A percentile compares a stretch with the other conserved stretches of the same genome.
phyloP scores from a whole-genome alignment of 345 rosid species.

The Cardamine chenopodiifolia region DNA sequence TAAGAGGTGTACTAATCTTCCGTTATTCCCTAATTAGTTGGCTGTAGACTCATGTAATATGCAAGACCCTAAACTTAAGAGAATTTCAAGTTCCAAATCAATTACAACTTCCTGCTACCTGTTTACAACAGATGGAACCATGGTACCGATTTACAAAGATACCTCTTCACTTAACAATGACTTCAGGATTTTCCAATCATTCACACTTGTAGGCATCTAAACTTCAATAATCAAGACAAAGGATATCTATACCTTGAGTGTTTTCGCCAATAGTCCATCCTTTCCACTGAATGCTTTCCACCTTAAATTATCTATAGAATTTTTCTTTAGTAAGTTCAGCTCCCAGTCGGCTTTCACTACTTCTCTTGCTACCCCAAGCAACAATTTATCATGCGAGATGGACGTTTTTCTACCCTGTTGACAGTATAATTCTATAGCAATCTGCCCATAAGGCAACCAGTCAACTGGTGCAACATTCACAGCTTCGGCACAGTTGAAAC shows the following conservation, averaged over 20 bases:
- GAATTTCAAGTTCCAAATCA: not conserved
- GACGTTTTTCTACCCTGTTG: conserved; percentile 94
- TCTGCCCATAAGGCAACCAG: conserved; percentile 98
- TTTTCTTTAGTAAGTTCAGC: conserved; percentile 79
- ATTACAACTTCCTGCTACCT: conserved; percentile 9
- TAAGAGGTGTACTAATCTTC: conserved; percentile 1
- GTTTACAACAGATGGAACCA: not conserved
- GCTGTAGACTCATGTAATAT: conserved; percentile 10
- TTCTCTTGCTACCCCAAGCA: conserved; percentile 99
- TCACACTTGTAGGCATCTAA: conserved; percentile 4
- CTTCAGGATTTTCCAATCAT: not conserved
- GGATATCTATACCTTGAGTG: conserved; percentile 69
- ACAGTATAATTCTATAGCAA: conserved; percentile 83
- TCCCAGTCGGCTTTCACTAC: conserved; percentile 98
- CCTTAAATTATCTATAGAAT: conserved; percentile 69
- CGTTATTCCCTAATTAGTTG: conserved; percentile 1
- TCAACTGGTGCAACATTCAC: conserved; percentile 99
- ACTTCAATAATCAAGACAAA: conserved; percentile 29
- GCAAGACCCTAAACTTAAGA: conserved; percentile 4
- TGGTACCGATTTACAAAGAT: not conserved
- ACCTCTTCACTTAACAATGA: conserved; percentile 2
- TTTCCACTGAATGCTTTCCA: conserved; percentile 88
- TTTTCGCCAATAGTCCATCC: conserved; percentile 80
- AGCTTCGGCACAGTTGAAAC: conserved; percentile 99
- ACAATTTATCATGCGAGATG: conserved; percentile 89